A percentile compares a stretch with the other conserved stretches of the same genome.
These are phyloP conservation scores for Rhypophila decipiens DNA, from an alignment of 495 filamentous ascomycete species.

Conservation along the genomic window DNA sequence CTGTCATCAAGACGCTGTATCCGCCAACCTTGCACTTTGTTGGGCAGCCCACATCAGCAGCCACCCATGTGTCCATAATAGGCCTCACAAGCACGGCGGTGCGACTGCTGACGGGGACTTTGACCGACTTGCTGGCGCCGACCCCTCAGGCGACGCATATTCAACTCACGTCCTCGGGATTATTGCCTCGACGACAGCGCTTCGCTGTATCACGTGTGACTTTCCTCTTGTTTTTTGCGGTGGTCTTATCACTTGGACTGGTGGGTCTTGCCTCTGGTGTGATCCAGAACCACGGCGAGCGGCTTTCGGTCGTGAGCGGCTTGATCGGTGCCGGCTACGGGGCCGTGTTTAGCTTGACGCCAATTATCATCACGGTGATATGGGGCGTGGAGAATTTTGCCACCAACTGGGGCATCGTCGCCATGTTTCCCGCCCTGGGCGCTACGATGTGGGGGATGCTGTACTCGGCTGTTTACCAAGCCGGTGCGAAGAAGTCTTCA, in stretches of 20 bases:
- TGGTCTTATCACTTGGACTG: constrained; percentile 72
- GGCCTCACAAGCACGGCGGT: constrained; percentile 86
- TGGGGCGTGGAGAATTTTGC: constrained; percentile 99
- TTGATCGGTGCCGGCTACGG: constrained; percentile 87
- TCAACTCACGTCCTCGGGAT: constrained; percentile 27
- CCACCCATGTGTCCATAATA: constrained; percentile 87
- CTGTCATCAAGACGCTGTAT: constrained; percentile 80
- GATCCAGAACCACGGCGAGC: constrained; percentile 55
- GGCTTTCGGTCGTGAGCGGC: constrained; percentile 75
- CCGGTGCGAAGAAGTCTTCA: constrained; percentile 36
- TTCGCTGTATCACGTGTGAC: constrained; percentile 66
- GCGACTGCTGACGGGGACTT: constrained; percentile 74
- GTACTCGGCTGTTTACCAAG: constrained; percentile 76
- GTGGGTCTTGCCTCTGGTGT: constrained; percentile 66
- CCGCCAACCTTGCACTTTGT: constrained; percentile 46
- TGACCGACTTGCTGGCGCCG: constrained; percentile 85
- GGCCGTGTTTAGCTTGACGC: constrained; percentile 78
- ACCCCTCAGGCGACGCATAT: constrained; percentile 35
- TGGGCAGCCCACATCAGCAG: constrained; percentile 55
- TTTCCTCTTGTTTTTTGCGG: constrained; percentile 69
- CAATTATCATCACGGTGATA: constrained; percentile 87
- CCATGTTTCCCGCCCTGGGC: constrained; percentile 79
- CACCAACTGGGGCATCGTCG: constrained; percentile 95
- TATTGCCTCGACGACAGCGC: constrained; percentile 23
- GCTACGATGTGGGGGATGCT: constrained; percentile 80